Base-by-base conservation (phyloP, 2,329 filamentous ascomycete species). In the Stachybotrys elegans region DNA sequence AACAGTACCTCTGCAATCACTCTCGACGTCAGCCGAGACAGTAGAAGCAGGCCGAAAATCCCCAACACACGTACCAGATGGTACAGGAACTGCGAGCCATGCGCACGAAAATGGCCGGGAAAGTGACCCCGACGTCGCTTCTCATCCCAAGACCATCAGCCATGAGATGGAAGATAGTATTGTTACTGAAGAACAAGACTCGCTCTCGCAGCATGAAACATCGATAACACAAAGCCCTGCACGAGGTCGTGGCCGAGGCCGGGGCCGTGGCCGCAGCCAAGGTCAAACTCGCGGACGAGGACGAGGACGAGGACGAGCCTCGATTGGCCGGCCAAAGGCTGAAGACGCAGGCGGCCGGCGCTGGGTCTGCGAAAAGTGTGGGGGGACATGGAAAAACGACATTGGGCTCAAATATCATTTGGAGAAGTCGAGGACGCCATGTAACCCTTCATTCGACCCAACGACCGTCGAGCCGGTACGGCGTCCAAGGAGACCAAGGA, bases 401-500 rank as follows among this genome's bases (percentile, higher is more conserved):
- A 64, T 77, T 37, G 78, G 78, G 0, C 62, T 81, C 14, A 76
- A 79, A 41, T 82, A 82, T 53, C 78, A 82, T 48, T 59, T 74
- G 13, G 72, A 71, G 25, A 81, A 79, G 51, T 75, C 78, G 1
- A 66, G 66, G 46, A 73, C 73, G 4, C 19, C 67, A 13, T 82
- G 78, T 53, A 82, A 82, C 50, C 71, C 76, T 3, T 58, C 55
- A 17, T 63, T 54, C 17, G 63, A 61, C 29, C 48, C 36, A 8
- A 31, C 46, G 27, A 44, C 39, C 17, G 23, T 48, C 8, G 42
- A 47, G 16, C 43, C 46, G 5, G 45, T 48, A 19, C 41, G 43
- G 21, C 54, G 48, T 13, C 53, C 49, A 21, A 48, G 47, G 19
- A 51, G 40, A 34, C 53, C 49, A 22, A 43, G 43, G 13, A 7